These are phyloP conservation scores for Candida koratica DNA, from an alignment of 805 yeast species.

Conservation along the genomic window DNA sequence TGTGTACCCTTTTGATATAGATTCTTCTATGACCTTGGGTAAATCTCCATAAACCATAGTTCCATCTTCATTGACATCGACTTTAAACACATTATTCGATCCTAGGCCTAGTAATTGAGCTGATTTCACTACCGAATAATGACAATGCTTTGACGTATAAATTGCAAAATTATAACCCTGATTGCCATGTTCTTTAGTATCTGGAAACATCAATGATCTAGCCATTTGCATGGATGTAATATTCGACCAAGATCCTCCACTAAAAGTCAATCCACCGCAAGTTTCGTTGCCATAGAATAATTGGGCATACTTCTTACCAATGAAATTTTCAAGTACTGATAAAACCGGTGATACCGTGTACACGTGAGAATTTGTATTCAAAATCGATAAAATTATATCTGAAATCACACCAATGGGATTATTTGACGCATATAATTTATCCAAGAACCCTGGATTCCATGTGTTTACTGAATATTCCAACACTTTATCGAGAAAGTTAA, in stretches of 20 bases:
- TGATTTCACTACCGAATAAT: slow-evolving; percentile 77
- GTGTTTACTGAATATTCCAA: slow-evolving; percentile 70
- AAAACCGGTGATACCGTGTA: slow-evolving; percentile 81
- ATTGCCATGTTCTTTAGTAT: slow-evolving; percentile 63
- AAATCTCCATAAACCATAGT: slow-evolving; percentile 50
- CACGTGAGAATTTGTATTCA: slow-evolving; percentile 84
- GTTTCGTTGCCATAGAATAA: slow-evolving; percentile 50
- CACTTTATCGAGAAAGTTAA: slow-evolving; percentile 50
- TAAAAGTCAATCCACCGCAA: slow-evolving; percentile 80
- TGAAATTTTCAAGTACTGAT: slow-evolving; percentile 67
- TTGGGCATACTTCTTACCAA: slow-evolving; percentile 63
- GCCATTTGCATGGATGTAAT: slow-evolving; percentile 76
- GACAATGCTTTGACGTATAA: slow-evolving; percentile 68
- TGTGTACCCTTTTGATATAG: slow-evolving; percentile 52
- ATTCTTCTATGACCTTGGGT: slow-evolving; percentile 39
- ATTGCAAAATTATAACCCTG: slow-evolving; percentile 54
- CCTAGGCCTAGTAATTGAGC: slow-evolving; percentile 78
- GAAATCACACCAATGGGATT: slow-evolving; percentile 79
- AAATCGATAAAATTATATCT: slow-evolving; percentile 61
- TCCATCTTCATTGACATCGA: slow-evolving; percentile 55
- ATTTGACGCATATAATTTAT: slow-evolving; percentile 79
- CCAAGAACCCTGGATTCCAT: slow-evolving; percentile 85
- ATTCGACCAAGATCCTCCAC: slow-evolving; percentile 88
- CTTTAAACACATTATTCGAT: slow-evolving; percentile 55
- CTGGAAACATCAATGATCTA: slow-evolving; percentile 60